These are phyloP conservation scores for Helicocarpus griseus DNA, from an alignment of 2,329 filamentous ascomycete genomes.

Conservation along the genomic window DNA sequence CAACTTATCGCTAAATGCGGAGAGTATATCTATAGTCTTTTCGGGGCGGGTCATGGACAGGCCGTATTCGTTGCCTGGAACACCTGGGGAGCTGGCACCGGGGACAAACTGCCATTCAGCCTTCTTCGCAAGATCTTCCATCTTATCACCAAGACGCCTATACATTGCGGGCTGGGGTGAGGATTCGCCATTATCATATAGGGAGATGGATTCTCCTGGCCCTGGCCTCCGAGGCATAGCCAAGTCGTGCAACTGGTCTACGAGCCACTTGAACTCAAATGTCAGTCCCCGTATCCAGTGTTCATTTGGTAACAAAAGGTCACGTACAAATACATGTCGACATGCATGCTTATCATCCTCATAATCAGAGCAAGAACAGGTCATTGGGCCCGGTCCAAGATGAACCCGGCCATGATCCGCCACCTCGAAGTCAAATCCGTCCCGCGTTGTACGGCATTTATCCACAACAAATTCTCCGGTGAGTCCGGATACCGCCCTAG, in stretches of 20 bases:
- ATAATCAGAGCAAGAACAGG: slow-evolving; percentile 30
- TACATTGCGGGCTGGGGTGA: slow-evolving; percentile 22
- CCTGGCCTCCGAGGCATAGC: slow-evolving; percentile 21
- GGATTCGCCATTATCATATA: slow-evolving; percentile 24
- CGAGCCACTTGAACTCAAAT: slow-evolving; percentile 27
- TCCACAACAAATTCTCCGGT: slow-evolving; percentile 13
- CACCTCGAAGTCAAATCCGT: slow-evolving; percentile 30
- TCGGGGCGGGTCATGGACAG: slow-evolving; percentile 27
- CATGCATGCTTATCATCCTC: slow-evolving; percentile 23
- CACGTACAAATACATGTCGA: slow-evolving; percentile 34
- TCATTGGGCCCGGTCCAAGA: slow-evolving; percentile 20
- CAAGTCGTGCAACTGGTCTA: slow-evolving; percentile 31
- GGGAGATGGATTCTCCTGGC: slow-evolving; percentile 20
- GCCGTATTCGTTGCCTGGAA: slow-evolving; percentile 10
- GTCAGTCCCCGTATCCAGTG: slow-evolving; percentile 1
- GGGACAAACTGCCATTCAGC: slow-evolving; percentile 27
- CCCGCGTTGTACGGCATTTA: slow-evolving; percentile 20
- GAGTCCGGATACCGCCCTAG: slow-evolving; percentile 10
- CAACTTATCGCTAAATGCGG: slow-evolving; percentile 30
- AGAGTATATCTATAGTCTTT: slow-evolving; percentile 36
- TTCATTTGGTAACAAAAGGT: not conserved
- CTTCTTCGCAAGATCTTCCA: slow-evolving; percentile 24
- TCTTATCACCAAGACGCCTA: slow-evolving; percentile 22
- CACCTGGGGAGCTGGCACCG: slow-evolving; percentile 12
- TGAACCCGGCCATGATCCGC: slow-evolving; percentile 27